phyloP scores from a whole-genome alignment of 352 stramenopile species.

The Phytopythium sindhum region DNA sequence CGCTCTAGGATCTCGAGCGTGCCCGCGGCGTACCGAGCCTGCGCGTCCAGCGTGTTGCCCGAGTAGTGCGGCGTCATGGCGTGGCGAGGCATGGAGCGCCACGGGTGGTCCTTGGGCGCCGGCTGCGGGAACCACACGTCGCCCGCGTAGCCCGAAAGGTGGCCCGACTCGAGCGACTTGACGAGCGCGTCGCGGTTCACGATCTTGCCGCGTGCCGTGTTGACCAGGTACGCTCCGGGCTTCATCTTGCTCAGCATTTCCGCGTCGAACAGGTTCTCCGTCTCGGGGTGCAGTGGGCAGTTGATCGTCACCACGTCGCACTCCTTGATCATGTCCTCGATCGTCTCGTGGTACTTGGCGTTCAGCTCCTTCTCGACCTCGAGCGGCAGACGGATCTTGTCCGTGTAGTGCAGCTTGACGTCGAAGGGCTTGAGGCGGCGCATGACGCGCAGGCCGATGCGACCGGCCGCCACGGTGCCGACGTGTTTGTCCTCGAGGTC shows the following conservation, averaged over 20 bases:
- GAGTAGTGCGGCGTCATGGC: conserved; percentile 50
- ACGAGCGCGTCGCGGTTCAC: conserved; percentile 59
- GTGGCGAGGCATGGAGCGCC: conserved; percentile 32
- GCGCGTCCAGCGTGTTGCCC: conserved; percentile 36
- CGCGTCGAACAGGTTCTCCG: conserved; percentile 62
- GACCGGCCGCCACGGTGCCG: conserved; percentile 31
- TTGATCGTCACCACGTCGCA: conserved; percentile 81
- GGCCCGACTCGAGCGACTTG: conserved; percentile 22
- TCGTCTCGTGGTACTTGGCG: conserved; percentile 25
- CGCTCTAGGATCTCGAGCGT: conserved; percentile 41
- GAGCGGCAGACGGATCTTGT: conserved; percentile 32
- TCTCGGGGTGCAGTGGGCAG: conserved; percentile 63
- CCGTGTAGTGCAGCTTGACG: conserved; percentile 45
- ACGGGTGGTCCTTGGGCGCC: conserved; percentile 52
- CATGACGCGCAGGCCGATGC: conserved; percentile 36
- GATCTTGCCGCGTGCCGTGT: conserved; percentile 80
- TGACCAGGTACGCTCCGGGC: conserved; percentile 67
- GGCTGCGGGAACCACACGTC: conserved; percentile 84
- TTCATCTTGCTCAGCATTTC: conserved; percentile 64
- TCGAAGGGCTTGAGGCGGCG: conserved; percentile 39
- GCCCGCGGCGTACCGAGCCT: conserved; percentile 30
- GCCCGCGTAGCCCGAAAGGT: conserved; percentile 21
- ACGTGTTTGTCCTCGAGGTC: conserved; percentile 45
- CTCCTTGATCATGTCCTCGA: conserved; percentile 39
- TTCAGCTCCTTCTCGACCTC: conserved; percentile 45